phyloP scores from a whole-genome alignment of 2,329 filamentous ascomycete species.

The Sclerotinia minor region DNA sequence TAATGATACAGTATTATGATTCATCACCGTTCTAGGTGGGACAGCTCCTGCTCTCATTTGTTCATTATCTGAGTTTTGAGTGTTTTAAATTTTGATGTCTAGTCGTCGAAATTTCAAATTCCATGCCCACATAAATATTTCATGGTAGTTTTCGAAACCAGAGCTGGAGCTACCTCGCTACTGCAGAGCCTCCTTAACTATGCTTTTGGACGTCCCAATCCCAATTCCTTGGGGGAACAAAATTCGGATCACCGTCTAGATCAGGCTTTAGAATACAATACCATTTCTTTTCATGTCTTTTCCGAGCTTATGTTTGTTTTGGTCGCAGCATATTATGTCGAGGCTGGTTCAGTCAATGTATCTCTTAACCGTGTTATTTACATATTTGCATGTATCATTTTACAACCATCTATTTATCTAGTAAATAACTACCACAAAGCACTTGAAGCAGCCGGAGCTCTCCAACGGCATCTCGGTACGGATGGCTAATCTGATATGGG shows the following conservation, averaged over 20 bases:
- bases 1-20: not conserved
- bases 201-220: not conserved
- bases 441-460: not conserved
- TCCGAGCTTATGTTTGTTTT: not conserved
- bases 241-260: not conserved
- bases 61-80: too few species aligned
- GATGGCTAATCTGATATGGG: constrained; percentile 1
- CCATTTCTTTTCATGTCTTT: not conserved
- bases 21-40: not conserved
- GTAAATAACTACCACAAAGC: not conserved
- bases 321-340: not conserved
- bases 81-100: not conserved
- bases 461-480: not conserved
- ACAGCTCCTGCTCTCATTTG: not conserved
- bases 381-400: not conserved
- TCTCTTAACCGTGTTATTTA: not conserved
- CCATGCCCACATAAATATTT: not conserved
- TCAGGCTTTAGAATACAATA: not conserved
- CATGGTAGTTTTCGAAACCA: not conserved
- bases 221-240: not conserved
- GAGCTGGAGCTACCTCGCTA: not conserved
- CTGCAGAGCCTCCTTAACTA: not conserved
- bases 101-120: not conserved
- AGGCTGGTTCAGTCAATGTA: not conserved
- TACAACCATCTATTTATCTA: not conserved